phyloP scores from a whole-genome alignment of 805 yeast genomes.

The Lachancea fermentati region DNA sequence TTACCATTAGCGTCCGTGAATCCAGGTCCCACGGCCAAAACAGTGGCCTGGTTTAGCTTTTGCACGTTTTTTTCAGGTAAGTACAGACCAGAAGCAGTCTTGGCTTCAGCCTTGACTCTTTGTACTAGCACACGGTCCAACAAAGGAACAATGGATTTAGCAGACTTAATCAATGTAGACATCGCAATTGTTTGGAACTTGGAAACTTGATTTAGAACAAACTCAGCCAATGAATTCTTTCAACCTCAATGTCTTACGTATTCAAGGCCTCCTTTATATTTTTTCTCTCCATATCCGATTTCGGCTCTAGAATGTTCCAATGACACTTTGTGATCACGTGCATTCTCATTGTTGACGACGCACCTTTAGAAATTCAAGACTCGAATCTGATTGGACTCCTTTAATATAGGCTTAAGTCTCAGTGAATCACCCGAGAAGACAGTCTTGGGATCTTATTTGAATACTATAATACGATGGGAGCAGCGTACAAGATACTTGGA shows the following conservation, averaged over 20 bases:
- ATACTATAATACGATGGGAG: conserved; percentile 4
- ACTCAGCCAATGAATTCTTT: neutral
- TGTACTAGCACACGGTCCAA: conserved; percentile 95
- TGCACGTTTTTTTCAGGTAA: conserved; percentile 95
- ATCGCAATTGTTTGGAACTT: conserved; percentile 9
- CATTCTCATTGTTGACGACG: too few species aligned
- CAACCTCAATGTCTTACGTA: too few species aligned
- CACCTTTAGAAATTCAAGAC: neutral
- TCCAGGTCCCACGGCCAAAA: conserved; percentile 95
- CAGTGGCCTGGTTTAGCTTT: conserved; percentile 88
- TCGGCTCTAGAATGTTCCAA: conserved; percentile 2
- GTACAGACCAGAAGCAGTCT: conserved; percentile 89
- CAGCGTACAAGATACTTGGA: conserved; percentile 81
- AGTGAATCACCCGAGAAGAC: too few species aligned
- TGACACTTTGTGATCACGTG: neutral
- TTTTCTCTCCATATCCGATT: neutral
- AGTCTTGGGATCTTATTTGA: too few species aligned
- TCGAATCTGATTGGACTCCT: neutral
- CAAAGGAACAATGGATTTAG: conserved; percentile 84
- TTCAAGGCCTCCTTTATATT: neutral
- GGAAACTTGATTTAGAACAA: neutral
- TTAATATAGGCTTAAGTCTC: neutral
- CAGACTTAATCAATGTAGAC: conserved; percentile 69
- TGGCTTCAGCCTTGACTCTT: conserved; percentile 83
- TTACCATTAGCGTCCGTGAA: conserved; percentile 69